Evolutionary conservation across 768 basidiomycete species (phyloP), one percentile per base, ranked within the genome.

Genomic region (Boletus pseudo-olivaceus): DNA sequence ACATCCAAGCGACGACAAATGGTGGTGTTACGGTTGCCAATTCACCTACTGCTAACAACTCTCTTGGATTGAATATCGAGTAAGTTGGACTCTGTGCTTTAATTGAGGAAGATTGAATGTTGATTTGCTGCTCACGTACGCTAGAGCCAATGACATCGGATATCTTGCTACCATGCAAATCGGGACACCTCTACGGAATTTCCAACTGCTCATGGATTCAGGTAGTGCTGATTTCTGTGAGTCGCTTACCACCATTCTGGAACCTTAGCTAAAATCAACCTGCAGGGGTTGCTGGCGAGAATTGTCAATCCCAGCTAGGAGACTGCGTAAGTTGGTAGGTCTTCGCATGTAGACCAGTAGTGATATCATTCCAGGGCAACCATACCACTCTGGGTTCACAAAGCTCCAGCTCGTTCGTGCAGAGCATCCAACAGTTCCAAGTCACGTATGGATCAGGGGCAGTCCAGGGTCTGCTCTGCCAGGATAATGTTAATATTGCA

Each of bases 1-100:
- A 73, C 40, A 63, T 75, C 34, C 59, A 72, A 19, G 81, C 76
- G 5, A 64, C 68, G 2, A 49, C 32, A 1, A 60, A 66, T 30
- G 67, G 72, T 32, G 64, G 69, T 26, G 71, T 88, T 30, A 79
- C 82, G 6, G 17, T 47, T 5, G 77, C 79, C 15, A 72, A 70
- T 46, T 41, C 62, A 12, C 77, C 81, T 26, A 71, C 78, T 19
- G 65, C 74, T 15, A 67, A 62, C 57, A 74, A 85, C 64, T 81
- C 87, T 37, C 73, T 90, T 38, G 87, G 84, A 7, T 75, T 91
- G 49, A 77, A 82, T 62, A 89, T 91, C 51, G 82, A 89, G 81
- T 88, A 57, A 39, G 84, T 71, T 17, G 38, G 0, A 9, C 1
- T 37, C 7, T 15, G 4, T 50, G 7, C 12, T 26, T 47, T 8